A percentile compares a stretch with the other conserved stretches of the same genome.
Conservation (phyloP, 1,139 yeast genomes). For the Saccharomyces hybrid region DNA sequence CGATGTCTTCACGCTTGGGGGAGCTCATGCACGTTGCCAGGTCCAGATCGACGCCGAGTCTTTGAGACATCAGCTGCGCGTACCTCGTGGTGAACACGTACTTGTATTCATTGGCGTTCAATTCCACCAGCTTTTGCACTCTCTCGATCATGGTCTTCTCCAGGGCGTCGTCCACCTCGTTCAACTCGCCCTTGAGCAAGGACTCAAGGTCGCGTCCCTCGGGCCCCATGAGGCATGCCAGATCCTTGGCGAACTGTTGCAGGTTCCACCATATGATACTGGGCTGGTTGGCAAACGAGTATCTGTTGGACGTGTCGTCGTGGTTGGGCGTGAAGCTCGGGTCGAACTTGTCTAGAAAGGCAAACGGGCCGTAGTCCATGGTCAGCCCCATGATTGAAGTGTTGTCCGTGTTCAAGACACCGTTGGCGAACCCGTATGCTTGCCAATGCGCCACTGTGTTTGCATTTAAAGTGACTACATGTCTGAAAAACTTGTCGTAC, state of each 20-base stretch:
- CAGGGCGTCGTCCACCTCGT: slow-evolving; percentile 39
- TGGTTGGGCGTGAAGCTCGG: slow-evolving; percentile 83
- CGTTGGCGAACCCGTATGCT: slow-evolving; percentile 84
- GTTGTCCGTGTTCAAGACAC: slow-evolving; percentile 91
- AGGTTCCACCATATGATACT: slow-evolving; percentile 91
- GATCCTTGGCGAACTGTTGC: slow-evolving; percentile 73
- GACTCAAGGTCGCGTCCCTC: slow-evolving; percentile 44
- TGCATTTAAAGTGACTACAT: slow-evolving; percentile 67
- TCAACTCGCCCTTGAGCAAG: slow-evolving; percentile 30
- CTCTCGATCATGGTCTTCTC: slow-evolving; percentile 48
- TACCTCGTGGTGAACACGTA: slow-evolving; percentile 54
- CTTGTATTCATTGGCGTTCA: slow-evolving; percentile 60
- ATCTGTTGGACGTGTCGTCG: slow-evolving; percentile 67
- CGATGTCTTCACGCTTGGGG: slow-evolving; percentile 7
- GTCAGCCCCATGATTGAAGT: slow-evolving; percentile 81
- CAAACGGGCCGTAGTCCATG: slow-evolving; percentile 92
- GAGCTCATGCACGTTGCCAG: slow-evolving; percentile 10
- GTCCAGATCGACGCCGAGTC: slow-evolving; percentile 64
- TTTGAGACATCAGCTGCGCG: slow-evolving; percentile 48
- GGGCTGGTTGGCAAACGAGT: slow-evolving; percentile 77
- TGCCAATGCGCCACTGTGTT: slow-evolving; percentile 79
- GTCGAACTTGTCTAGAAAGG: slow-evolving; percentile 77
- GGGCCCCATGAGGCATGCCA: slow-evolving; percentile 75
- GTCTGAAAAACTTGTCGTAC: slow-evolving; percentile 66
- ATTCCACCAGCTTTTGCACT: slow-evolving; percentile 59